phyloP scores from a whole-genome alignment of 2,329 filamentous ascomycete genomes.

The Exophiala sp. region DNA sequence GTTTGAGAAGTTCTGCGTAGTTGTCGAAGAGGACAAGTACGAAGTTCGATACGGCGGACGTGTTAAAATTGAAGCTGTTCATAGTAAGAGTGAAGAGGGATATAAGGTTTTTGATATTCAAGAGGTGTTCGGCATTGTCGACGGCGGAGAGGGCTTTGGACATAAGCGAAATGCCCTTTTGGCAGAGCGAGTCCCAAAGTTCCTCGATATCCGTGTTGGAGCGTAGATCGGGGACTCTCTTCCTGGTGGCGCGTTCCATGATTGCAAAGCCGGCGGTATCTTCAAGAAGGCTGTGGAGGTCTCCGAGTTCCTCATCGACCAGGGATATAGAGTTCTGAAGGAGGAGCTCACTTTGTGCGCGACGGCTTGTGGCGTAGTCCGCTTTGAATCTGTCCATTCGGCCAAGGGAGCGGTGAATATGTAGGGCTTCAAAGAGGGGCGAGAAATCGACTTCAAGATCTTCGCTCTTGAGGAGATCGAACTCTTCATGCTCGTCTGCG shows the following conservation, averaged over 20 bases:
- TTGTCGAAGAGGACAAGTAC: constrained; percentile 88
- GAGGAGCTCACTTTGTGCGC: constrained; percentile 86
- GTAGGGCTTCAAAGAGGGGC: constrained; percentile 87
- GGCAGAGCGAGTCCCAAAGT: constrained; percentile 97
- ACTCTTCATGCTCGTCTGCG: constrained; percentile 91
- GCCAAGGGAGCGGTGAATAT: constrained; percentile 92
- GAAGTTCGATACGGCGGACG: constrained; percentile 75
- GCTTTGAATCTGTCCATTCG: constrained; percentile 86
- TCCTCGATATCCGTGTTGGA: constrained; percentile 90
- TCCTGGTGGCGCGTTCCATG: constrained; percentile 91
- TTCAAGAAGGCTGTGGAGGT: constrained; percentile 85
- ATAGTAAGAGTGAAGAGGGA: constrained; percentile 97
- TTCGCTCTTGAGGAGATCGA: constrained; percentile 92
- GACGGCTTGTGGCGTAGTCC: constrained; percentile 87
- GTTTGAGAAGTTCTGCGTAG: constrained; percentile 87
- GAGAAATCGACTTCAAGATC: constrained; percentile 93
- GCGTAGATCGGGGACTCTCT: constrained; percentile 76
- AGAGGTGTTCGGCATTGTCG: constrained; percentile 79
- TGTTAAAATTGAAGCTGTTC: constrained; percentile 93
- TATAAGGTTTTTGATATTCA: constrained; percentile 93
- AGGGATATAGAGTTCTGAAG: constrained; percentile 67
- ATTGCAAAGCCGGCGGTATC: constrained; percentile 96
- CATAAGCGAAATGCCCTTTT: constrained; percentile 77
- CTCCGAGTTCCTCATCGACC: constrained; percentile 75
- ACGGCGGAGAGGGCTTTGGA: constrained; percentile 73